Evolutionary conservation across 2,329 filamentous ascomycete genomes (phyloP).

Genomic region (Fusarium cyanostomum): DNA sequence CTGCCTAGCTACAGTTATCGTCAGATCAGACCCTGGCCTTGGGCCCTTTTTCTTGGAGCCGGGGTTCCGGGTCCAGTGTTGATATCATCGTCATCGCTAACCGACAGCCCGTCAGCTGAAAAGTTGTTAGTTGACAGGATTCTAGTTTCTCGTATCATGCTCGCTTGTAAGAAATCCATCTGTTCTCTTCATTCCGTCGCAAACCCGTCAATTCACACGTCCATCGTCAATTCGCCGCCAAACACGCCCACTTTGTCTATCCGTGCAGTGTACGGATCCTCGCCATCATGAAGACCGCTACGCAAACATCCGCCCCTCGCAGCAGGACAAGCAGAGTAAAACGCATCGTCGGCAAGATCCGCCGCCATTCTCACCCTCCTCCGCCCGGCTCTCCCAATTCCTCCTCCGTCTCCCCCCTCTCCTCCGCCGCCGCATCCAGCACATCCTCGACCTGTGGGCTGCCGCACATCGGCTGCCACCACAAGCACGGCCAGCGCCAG

Average conservation of each 20-base stretch:
- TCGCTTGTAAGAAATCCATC: background rate
- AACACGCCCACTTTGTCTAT: background rate
- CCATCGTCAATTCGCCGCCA: background rate
- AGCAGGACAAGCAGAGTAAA: constrained; percentile 31
- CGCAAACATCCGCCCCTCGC: constrained; percentile 20
- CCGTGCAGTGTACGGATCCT: background rate
- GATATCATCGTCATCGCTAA: constrained; percentile 33
- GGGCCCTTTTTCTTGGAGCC: background rate
- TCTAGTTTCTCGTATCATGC: constrained; percentile 1
- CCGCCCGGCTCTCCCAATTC: constrained; percentile 1
- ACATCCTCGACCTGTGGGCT: constrained; percentile 28
- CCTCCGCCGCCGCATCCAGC: constrained; percentile 21
- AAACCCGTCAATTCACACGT: background rate
- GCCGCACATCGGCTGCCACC: constrained; percentile 17
- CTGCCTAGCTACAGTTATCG: background rate
- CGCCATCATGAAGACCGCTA: constrained; percentile 28
- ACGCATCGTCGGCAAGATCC: constrained; percentile 36
- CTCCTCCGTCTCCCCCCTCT: constrained; percentile 17
- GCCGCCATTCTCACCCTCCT: constrained; percentile 29
- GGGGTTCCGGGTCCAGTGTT: constrained; percentile 17
- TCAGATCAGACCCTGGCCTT: too few species aligned
- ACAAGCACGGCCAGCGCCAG: constrained; percentile 19
- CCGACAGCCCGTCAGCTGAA: constrained; percentile 3
- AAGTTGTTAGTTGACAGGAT: background rate
- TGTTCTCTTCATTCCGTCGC: background rate